phyloP scores from a whole-genome alignment of 2,329 filamentous ascomycete species.

The Myriosclerotinia scirpicola region DNA sequence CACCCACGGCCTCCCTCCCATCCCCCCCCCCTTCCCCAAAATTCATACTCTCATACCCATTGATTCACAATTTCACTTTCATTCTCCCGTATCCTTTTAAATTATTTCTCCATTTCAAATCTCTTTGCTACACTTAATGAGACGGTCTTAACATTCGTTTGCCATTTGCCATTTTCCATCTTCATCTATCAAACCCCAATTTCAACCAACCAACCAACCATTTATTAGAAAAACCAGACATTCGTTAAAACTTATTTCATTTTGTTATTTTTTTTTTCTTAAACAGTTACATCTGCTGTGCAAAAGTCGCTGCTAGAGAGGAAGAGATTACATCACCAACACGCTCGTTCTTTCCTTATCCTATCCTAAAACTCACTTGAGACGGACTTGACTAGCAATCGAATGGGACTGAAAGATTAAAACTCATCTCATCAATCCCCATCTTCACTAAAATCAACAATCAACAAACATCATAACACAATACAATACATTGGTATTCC shows the following conservation, averaged over 20 bases:
- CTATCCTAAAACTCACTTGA: conserved; percentile 2
- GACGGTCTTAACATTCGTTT: conserved; percentile 8
- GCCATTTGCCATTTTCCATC: neutral
- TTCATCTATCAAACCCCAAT: neutral
- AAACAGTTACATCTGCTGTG: conserved; percentile 6
- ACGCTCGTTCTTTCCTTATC: conserved; percentile 15
- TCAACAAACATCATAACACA: conserved; percentile 31
- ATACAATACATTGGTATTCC: conserved; percentile 17
- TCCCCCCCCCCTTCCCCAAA: neutral
- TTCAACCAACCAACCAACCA: too few species aligned
- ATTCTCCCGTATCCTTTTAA: conserved; percentile 16
- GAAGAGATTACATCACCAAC: too few species aligned
- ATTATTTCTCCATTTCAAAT: conserved; percentile 12
- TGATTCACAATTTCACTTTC: too few species aligned
- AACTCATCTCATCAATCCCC: conserved; percentile 10
- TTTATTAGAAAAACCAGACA: conserved; percentile 10
- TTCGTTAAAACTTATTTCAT: conserved; percentile 6
- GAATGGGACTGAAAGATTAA: conserved; percentile 4
- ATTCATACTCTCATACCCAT: neutral
- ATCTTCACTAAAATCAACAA: conserved; percentile 12
- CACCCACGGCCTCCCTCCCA: too few species aligned
- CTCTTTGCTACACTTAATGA: conserved; percentile 15
- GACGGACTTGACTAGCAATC: neutral
- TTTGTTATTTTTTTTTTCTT: neutral
- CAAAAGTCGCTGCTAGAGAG: conserved; percentile 3